Base-by-base conservation (phyloP, 306 rosid genomes). In the Vigna trinervia region DNA sequence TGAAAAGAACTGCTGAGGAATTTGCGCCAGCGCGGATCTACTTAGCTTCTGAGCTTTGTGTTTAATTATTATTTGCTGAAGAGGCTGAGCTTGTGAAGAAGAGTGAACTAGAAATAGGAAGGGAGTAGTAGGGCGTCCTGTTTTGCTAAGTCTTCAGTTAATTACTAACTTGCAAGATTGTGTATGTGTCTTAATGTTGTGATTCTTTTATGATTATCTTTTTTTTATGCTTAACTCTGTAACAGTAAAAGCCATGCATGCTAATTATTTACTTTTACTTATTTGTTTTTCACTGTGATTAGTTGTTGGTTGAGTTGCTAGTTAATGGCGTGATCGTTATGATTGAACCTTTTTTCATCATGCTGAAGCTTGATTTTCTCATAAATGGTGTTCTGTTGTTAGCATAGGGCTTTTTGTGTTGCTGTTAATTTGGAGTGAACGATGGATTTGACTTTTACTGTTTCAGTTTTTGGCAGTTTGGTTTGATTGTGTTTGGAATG, bases 401-500 rank as follows among this genome's bases (percentile, higher is more conserved):
- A 38, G 10, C 41, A 28, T 2, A 30, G 41, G 20, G 47, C 6
- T 4, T 64, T 5, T 8, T 41, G 32, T 57, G 45, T 73, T 80
- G 34, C 43, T 61, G 60, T 62, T 7, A 74, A 52, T 56, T 32
- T 46, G 26, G 15, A 62, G 50, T 23, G 60, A 14, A 56, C 28
- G 51, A 52, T 48, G 59, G 60, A 20, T 41, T 78, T 65, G 48
- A 65, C 30, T 39, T 63, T 52, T 54, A 48, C n/a, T 58, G 75
- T 79, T 71, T 66, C 66, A 57, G 9, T 67, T n/a, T 61, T 43
- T 36, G 65, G 64, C 61, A 61, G 86, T 69, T 43, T 59, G 66
- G 82, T 73, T 67, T 8, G 58, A 30, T 75, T 62, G 79, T 69
- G 76, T 52, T 57, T 74, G 79, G 53, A 75, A 66, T 79, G 79